Percentiles rank a stretch among this genome's conserved stretches.
phyloP scores from a whole-genome alignment of 1,139 yeast genomes.

The Pichia sp. region DNA sequence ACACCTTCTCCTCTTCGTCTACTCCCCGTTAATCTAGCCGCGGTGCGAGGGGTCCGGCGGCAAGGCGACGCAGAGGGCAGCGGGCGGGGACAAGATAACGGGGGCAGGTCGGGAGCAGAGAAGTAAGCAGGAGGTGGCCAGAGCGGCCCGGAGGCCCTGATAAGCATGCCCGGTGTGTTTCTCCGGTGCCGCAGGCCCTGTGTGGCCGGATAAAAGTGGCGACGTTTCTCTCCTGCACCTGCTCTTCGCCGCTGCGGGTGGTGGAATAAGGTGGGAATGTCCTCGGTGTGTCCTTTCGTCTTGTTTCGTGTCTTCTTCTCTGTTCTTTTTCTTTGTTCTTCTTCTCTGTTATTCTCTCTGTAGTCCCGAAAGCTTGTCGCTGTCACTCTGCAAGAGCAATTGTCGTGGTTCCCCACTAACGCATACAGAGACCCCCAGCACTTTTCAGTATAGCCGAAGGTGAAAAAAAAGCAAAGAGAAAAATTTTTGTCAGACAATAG shows the following conservation, averaged over 20 bases:
- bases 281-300: no score
- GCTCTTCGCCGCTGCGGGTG: not conserved
- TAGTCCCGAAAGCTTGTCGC: no score
- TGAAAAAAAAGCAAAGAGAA: not conserved
- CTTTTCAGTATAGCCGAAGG: not conserved
- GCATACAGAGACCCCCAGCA: not conserved
- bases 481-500: not conserved
- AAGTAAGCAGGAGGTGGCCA: no score
- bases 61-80: not conserved
- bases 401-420: not conserved
- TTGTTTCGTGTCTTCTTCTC: no score
- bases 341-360: not conserved
- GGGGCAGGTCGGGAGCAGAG: not conserved
- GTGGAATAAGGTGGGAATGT: not conserved
- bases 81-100: not conserved
- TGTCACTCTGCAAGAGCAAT: no score
- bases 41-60: not conserved
- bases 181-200: not conserved
- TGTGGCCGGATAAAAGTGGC: not conserved
- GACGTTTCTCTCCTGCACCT: not conserved
- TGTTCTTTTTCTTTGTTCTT: not conserved
- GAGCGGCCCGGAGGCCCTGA: not conserved
- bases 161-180: not conserved
- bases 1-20: not conserved
- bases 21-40: not conserved